Conservation (phyloP, 2,329 filamentous ascomycete species). For the Lachnellula arida region DNA sequence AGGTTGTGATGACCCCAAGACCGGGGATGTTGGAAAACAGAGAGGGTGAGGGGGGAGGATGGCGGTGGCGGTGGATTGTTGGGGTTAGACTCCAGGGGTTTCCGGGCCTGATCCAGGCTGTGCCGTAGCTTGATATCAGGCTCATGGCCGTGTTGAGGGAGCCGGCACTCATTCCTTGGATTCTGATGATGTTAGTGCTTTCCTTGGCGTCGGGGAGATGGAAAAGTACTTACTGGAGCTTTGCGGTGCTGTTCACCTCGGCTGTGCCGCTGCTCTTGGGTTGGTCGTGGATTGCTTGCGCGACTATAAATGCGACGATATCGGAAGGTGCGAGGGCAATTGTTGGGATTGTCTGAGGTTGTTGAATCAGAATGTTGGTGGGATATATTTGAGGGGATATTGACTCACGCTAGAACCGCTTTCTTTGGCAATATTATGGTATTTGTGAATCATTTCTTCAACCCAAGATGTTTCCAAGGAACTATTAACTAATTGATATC, state of each 20-base stretch:
- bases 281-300: neutral
- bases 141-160: conserved; percentile 3
- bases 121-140: conserved; percentile 4
- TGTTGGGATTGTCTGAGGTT: conserved; percentile 8
- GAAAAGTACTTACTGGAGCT: neutral
- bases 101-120: neutral
- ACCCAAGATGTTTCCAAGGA: conserved; percentile 11
- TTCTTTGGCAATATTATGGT: conserved; percentile 2
- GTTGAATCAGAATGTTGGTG: neutral
- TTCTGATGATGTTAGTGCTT: neutral
- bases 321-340: conserved; percentile 7
- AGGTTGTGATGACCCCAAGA: conserved; percentile 3
- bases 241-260: conserved; percentile 9
- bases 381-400: neutral
- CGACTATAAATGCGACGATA: conserved; percentile 1
- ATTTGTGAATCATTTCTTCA: conserved; percentile 8
- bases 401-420: conserved; percentile 7
- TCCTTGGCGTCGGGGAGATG: neutral
- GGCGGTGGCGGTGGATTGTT: neutral
- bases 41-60: neutral
- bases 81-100: neutral
- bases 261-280: neutral
- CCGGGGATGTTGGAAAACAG: neutral
- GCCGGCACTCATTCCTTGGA: conserved; percentile 5
- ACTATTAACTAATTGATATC: conserved; percentile 1